phyloP scores from a whole-genome alignment of 2,329 filamentous ascomycete species.

The Fusarium illudens region DNA sequence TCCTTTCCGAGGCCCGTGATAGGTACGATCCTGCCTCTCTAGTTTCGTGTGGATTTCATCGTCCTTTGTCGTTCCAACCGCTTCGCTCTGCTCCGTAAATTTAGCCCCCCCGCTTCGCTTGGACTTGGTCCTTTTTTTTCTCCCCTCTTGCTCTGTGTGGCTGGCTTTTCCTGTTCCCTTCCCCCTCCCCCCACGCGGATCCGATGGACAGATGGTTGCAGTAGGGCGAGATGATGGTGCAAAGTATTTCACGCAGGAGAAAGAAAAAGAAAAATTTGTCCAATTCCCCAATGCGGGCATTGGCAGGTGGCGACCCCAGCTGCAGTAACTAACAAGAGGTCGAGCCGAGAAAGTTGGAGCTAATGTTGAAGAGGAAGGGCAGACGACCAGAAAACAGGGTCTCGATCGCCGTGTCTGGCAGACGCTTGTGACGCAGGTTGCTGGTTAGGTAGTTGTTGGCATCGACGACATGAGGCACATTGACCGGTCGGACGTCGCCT shows the following conservation, averaged over 20 bases:
- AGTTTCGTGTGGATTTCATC: conserved; percentile 15
- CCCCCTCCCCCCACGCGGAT: conserved; percentile 12
- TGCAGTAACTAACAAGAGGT: background rate
- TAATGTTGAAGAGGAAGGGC: background rate
- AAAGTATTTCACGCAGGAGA: conserved; percentile 1
- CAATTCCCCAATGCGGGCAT: background rate
- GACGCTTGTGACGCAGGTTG: conserved; percentile 32
- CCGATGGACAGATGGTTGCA: conserved; percentile 8
- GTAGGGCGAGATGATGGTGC: conserved; percentile 8
- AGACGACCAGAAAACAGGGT: conserved; percentile 13
- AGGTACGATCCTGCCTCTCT: conserved; percentile 22
- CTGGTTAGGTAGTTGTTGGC: conserved; percentile 10
- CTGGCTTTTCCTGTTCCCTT: background rate
- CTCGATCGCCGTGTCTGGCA: conserved; percentile 17
- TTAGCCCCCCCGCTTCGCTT: conserved; percentile 12
- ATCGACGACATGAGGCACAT: conserved; percentile 4
- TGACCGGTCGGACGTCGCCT: background rate
- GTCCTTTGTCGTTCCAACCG: conserved; percentile 7
- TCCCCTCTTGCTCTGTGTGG: conserved; percentile 1
- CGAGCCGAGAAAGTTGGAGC: background rate
- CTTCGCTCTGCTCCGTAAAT: background rate
- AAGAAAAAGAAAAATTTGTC: background rate
- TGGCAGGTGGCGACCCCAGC: conserved; percentile 19
- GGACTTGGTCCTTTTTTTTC: conserved; percentile 3
- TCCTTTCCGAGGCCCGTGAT: conserved; percentile 22